A percentile compares a stretch with the other conserved stretches of the same genome.
Evolutionary conservation across 306 rosid genomes (phyloP).

Genomic region (Acacia acuminata): DNA sequence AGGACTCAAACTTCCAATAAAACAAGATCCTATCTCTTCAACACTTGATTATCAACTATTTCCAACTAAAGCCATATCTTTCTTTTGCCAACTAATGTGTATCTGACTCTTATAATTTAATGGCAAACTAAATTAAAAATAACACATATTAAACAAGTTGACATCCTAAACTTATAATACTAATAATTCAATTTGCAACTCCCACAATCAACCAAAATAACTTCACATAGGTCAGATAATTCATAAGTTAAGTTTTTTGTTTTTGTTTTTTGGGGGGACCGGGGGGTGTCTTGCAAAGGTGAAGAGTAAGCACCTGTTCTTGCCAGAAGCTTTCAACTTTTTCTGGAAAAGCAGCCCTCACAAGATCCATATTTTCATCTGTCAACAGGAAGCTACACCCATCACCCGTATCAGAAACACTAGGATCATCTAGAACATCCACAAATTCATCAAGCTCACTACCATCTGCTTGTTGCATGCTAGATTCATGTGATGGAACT

Average conservation of each 20-base stretch:
- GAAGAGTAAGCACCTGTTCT: conserved; percentile 62
- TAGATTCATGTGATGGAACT: conserved; percentile 39
- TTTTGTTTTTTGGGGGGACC: no score
- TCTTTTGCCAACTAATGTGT: not conserved
- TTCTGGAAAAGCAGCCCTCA: conserved; percentile 75
- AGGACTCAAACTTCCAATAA: conserved; percentile 1
- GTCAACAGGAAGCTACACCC: conserved; percentile 72
- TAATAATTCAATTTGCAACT: not conserved
- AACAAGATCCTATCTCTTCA: no score
- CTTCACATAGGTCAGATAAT: not conserved
- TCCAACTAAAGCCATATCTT: no score
- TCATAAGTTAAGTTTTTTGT: not conserved
- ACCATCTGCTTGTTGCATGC: conserved; percentile 48
- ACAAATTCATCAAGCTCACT: conserved; percentile 49
- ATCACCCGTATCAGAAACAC: conserved; percentile 50
- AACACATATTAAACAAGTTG: conserved; percentile 3
- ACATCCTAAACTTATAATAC: not conserved
- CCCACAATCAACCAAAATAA: not conserved
- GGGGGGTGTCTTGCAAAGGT: not conserved
- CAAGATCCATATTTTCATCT: conserved; percentile 83
- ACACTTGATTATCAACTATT: not conserved
- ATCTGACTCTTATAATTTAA: conserved; percentile 13
- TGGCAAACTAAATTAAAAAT: not conserved
- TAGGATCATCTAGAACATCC: conserved; percentile 54
- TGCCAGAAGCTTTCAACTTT: conserved; percentile 61